Evolutionary conservation across 2,329 filamentous ascomycete genomes (phyloP).

Genomic region (Sporothrix schenckii): DNA sequence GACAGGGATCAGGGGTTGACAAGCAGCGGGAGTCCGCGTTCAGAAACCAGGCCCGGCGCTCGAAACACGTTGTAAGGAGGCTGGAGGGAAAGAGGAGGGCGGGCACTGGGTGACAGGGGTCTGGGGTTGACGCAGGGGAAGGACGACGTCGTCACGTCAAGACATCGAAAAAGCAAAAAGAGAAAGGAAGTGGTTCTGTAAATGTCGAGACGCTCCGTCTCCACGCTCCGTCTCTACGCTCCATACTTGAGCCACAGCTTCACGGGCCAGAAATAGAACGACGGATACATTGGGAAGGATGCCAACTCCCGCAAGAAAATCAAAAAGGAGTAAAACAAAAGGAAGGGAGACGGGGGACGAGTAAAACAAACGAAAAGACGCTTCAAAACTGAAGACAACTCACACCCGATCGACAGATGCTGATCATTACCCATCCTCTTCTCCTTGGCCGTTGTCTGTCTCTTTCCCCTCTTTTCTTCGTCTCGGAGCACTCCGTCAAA

Average conservation of each 20-base stretch:
- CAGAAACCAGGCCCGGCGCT: constrained; percentile 30
- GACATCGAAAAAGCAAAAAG: background rate
- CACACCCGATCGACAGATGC: too few relatives aligned
- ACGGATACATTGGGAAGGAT: too few relatives aligned
- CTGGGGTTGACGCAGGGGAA: constrained; percentile 13
- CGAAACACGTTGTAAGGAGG: constrained; percentile 29
- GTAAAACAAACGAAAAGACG: too few relatives aligned
- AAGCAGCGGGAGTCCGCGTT: constrained; percentile 30
- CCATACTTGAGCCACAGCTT: too few relatives aligned
- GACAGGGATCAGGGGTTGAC: constrained; percentile 32
- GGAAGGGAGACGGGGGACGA: too few relatives aligned
- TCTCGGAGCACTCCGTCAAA: constrained; percentile 17
- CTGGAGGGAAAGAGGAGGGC: background rate
- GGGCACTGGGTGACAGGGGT: background rate
- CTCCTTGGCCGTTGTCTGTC: background rate
- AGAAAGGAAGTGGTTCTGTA: background rate
- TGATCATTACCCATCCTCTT: background rate
- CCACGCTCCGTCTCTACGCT: too few relatives aligned
- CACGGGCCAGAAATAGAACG: too few relatives aligned
- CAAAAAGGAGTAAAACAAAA: too few relatives aligned
- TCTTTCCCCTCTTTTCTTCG: background rate
- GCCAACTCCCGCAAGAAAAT: too few relatives aligned
- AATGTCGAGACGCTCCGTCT: background rate
- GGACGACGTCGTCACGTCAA: too few relatives aligned
- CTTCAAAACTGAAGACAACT: too few relatives aligned